Evolutionary conservation across 306 rosid species (phyloP).

Genomic region (Calophaca sinica): DNA sequence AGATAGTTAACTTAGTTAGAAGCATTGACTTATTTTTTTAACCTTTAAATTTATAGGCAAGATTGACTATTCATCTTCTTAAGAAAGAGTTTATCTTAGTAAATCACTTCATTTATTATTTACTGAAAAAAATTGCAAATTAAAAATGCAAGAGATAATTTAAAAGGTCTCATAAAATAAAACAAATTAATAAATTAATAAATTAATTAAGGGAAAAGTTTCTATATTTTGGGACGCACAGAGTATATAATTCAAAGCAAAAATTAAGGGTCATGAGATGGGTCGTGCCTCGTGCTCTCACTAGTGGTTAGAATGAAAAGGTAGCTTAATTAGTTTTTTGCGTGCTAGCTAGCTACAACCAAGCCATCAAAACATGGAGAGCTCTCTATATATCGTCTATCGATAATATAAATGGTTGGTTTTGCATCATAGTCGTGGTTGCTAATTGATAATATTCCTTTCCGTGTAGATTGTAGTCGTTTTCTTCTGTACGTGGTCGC

Average conservation of each 20-base stretch:
- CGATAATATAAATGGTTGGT: conserved; percentile 50
- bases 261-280: conserved; percentile 28
- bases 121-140: no score
- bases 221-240: no score
- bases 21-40: no score
- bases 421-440: conserved; percentile 57
- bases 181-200: no score
- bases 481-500: conserved; percentile 55
- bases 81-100: no score
- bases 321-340: conserved; percentile 33
- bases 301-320: conserved; percentile 56
- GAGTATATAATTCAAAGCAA: conserved; percentile 38
- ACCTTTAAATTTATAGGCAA: no score
- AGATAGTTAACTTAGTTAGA: no score
- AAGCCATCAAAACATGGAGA: conserved; percentile 32
- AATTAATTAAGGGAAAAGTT: no score
- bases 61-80: no score
- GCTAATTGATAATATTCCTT: conserved; percentile 39
- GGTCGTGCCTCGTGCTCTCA: conserved; percentile 51
- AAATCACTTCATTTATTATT: no score
- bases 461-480: conserved; percentile 49
- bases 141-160: no score
- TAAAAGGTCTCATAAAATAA: no score
- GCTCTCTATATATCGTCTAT: neutral
- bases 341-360: conserved; percentile 41